phyloP scores from a whole-genome alignment of 2,329 filamentous ascomycete genomes.

The Phialocephala subalpina region DNA sequence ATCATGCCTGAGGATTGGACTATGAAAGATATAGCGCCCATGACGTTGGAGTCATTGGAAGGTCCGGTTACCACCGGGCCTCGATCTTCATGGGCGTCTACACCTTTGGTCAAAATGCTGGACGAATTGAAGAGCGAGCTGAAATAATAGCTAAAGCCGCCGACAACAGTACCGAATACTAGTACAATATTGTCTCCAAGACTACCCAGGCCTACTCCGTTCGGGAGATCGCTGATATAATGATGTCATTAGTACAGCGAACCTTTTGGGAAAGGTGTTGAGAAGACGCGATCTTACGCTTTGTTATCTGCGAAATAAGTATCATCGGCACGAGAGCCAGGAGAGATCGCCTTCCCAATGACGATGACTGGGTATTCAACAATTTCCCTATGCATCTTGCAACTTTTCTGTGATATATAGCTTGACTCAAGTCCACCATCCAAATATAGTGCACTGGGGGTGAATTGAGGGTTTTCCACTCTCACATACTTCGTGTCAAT shows the following conservation, averaged over 20 bases:
- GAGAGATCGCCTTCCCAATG: neutral
- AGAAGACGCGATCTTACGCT: no score
- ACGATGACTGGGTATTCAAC: neutral
- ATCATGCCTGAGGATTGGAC: neutral
- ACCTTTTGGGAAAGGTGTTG: no score
- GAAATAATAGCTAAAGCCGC: neutral
- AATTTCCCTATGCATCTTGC: neutral
- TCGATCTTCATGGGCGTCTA: no score
- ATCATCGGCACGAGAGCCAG: neutral
- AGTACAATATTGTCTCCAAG: no score
- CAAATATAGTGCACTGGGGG: neutral
- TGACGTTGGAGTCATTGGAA: no score
- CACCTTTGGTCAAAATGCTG: neutral
- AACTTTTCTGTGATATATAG: neutral
- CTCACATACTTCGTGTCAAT: fast-evolving
- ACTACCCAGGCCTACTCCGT: no score
- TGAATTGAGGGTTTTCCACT: neutral
- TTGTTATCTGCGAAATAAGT: no score
- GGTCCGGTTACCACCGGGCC: no score
- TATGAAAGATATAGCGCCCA: no score
- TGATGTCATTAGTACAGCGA: no score
- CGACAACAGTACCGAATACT: neutral
- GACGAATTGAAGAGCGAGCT: neutral
- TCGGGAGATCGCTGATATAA: no score
- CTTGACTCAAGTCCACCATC: neutral